These are phyloP conservation scores for Didymellaceae sp. DNA, from an alignment of 2,329 filamentous ascomycete genomes.

Conservation along the genomic window DNA sequence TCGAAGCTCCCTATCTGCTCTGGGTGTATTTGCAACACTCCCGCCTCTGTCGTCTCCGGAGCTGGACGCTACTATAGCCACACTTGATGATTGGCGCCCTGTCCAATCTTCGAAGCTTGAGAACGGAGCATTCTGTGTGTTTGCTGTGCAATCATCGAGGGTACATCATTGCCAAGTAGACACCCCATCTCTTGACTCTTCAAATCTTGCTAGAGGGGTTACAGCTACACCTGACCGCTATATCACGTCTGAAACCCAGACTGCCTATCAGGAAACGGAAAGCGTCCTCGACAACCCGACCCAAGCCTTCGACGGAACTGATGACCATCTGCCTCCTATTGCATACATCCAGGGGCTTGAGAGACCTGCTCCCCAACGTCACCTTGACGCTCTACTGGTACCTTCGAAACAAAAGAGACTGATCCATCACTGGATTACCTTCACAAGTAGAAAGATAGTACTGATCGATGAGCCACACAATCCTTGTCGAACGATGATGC, in stretches of 20 bases:
- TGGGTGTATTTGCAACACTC: not conserved
- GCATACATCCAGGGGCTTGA: not conserved
- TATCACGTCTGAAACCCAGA: not conserved
- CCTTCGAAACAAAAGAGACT: conserved; percentile 18
- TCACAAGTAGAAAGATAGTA: conserved; percentile 18
- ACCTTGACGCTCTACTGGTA: conserved; percentile 12
- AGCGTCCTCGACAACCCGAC: not conserved
- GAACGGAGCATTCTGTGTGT: conserved; percentile 14
- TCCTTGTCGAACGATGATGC: conserved; percentile 21
- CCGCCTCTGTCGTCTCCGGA: conserved; percentile 4
- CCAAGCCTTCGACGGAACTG: not conserved
- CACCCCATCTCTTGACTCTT: not conserved
- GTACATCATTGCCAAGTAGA: not conserved
- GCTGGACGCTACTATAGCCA: conserved; percentile 6
- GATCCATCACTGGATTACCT: conserved; percentile 21
- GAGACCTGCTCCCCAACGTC: not conserved
- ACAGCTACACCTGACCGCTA: not conserved
- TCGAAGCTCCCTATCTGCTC: conserved; percentile 2
- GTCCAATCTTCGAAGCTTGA: not conserved
- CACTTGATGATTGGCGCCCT: conserved; percentile 14
- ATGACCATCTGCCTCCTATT: not conserved
- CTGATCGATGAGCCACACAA: conserved; percentile 20
- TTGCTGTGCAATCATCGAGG: not conserved
- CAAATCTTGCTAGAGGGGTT: not conserved
- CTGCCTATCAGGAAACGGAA: not conserved